Percentiles rank a stretch among this genome's conserved stretches.
These are phyloP conservation scores for Dactylellina sp. DNA, from an alignment of 2,329 filamentous ascomycete species.

Conservation along the genomic window DNA sequence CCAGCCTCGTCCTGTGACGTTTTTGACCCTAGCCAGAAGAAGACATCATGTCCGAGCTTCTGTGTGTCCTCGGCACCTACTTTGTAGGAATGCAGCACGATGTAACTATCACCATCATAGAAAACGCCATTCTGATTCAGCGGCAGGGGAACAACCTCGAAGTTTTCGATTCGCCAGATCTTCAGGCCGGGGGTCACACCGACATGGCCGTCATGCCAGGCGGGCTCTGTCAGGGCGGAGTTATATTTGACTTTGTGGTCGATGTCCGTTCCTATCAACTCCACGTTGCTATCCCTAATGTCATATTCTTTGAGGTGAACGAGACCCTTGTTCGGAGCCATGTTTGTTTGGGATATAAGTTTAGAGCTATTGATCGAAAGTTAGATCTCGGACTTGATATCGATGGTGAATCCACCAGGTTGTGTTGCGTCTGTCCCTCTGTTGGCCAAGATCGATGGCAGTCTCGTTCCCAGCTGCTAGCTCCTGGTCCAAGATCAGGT, in stretches of 20 bases:
- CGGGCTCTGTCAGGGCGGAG: not conserved
- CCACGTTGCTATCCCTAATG: slow-evolving; percentile 10
- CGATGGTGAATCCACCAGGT: no score
- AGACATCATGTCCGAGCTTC: slow-evolving; percentile 6
- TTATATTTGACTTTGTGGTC: slow-evolving; percentile 20
- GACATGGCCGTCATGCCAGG: slow-evolving; percentile 1
- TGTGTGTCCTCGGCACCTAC: not conserved
- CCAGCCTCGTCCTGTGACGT: slow-evolving; percentile 15
- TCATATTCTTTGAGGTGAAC: slow-evolving; percentile 15
- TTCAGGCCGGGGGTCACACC: slow-evolving; percentile 3
- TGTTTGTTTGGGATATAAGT: no score
- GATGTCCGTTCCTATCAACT: slow-evolving; percentile 4
- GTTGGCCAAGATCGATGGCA: no score
- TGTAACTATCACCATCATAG: slow-evolving; percentile 13
- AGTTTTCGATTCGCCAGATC: slow-evolving; percentile 11
- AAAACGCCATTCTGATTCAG: not conserved
- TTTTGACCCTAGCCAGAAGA: slow-evolving; percentile 8
- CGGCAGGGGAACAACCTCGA: slow-evolving; percentile 4
- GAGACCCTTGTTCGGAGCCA: slow-evolving; percentile 13
- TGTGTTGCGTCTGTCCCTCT: no score
- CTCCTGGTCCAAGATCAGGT: no score
- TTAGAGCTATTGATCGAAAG: no score
- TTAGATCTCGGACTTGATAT: no score
- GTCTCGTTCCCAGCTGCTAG: no score
- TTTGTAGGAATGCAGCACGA: slow-evolving; percentile 5